A percentile compares a stretch with the other conserved stretches of the same genome.
phyloP scores from a whole-genome alignment of 306 rosid species.

The Prunus armeniaca region DNA sequence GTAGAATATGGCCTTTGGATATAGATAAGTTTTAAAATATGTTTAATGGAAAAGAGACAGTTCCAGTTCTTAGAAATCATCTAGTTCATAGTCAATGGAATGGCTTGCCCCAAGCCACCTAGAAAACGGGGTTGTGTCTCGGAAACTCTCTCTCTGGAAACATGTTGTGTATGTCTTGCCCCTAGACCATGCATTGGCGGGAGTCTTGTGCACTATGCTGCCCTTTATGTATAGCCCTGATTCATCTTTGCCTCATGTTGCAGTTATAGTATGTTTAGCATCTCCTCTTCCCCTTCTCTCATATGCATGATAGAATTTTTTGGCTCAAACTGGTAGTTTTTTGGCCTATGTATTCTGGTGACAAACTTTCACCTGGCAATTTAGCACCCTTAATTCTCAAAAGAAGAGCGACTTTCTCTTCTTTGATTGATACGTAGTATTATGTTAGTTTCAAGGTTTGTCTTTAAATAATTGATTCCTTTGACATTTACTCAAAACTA shows the following conservation, averaged over 20 bases:
- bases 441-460: not conserved
- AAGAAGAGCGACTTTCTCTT: not conserved
- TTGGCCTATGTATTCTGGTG: not conserved
- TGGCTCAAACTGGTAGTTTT: not conserved
- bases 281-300: not conserved
- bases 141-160: not conserved
- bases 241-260: not conserved
- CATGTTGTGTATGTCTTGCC: not conserved
- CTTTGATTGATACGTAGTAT: not conserved
- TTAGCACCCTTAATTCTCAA: not conserved
- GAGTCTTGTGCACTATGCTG: not conserved
- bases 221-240: not conserved
- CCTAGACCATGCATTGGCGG: not conserved
- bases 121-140: not conserved
- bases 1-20: not conserved
- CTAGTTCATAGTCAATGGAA: not conserved
- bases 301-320: not conserved
- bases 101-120: not conserved
- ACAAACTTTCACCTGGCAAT: not conserved
- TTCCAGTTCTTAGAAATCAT: not conserved
- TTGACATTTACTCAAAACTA: not conserved
- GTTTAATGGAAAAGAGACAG: not conserved
- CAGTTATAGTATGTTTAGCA: not conserved
- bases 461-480: not conserved
- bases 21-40: not conserved